Evolutionary conservation across 495 filamentous ascomycete genomes (phyloP).

Genomic region (Rostrohypoxylon terebratum): DNA sequence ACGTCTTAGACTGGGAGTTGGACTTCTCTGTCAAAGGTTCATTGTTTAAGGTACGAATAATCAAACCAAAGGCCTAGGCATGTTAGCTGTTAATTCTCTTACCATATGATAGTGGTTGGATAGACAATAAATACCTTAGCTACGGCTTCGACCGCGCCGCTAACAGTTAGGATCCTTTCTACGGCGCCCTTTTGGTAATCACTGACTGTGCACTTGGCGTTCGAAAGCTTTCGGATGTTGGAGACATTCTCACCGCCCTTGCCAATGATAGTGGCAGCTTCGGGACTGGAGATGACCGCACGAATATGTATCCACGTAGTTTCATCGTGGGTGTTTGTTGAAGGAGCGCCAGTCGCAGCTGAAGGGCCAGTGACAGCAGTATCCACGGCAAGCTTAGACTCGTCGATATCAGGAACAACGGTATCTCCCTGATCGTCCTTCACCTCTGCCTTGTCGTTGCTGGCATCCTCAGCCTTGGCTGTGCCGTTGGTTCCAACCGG

Average conservation of each 20-base stretch:
- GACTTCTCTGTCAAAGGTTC: conserved; percentile 89
- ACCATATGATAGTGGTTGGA: background rate
- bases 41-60: conserved; percentile 97
- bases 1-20: conserved; percentile 93
- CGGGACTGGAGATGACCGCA: conserved; percentile 93
- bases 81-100: conserved; percentile 36
- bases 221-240: conserved; percentile 88
- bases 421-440: conserved; percentile 73
- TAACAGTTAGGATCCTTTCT: conserved; percentile 96
- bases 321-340: conserved; percentile 74
- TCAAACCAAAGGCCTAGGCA: conserved; percentile 90
- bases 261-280: conserved; percentile 97
- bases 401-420: conserved; percentile 76
- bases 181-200: conserved; percentile 97
- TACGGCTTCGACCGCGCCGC: conserved; percentile 92
- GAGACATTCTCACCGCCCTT: conserved; percentile 99
- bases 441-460: conserved; percentile 67
- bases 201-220: conserved; percentile 97
- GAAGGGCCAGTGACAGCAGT: conserved; percentile 50
- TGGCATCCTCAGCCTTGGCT: conserved; percentile 57
- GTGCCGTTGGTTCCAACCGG: conserved; percentile 59
- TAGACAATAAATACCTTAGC: conserved; percentile 78
- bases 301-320: conserved; percentile 96
- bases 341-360: conserved; percentile 37
- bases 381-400: conserved; percentile 59